Conservation (phyloP, 2,329 filamentous ascomycete genomes). For the Simplicillium aogashimaense region DNA sequence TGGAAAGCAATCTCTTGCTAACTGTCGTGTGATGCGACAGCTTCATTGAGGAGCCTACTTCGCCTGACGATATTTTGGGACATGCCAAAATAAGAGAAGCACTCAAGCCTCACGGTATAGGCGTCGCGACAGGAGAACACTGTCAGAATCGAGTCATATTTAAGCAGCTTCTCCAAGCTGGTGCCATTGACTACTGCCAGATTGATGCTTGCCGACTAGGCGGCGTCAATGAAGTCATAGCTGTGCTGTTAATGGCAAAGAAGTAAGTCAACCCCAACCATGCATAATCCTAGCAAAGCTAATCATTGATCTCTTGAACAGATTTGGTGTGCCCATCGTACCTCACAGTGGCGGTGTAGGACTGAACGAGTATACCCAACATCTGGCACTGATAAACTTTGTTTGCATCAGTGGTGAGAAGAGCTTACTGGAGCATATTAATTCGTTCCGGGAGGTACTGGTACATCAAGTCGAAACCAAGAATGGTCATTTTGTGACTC, state of each 20-base stretch:
- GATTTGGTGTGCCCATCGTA: slow-evolving; percentile 8
- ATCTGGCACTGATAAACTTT: slow-evolving; percentile 8
- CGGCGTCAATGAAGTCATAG: slow-evolving; percentile 41
- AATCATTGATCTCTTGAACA: neutral
- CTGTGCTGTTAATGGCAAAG: neutral
- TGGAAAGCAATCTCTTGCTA: neutral
- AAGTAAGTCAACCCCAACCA: neutral
- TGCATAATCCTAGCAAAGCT: neutral
- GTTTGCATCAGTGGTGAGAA: slow-evolving; percentile 8
- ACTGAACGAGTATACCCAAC: slow-evolving; percentile 10
- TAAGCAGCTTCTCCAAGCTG: slow-evolving; percentile 56
- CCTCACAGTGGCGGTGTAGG: slow-evolving; percentile 9
- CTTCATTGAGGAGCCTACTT: slow-evolving; percentile 44
- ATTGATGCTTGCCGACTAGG: slow-evolving; percentile 60
- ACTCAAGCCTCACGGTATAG: slow-evolving; percentile 47
- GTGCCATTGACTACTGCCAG: slow-evolving; percentile 56
- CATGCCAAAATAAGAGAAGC: slow-evolving; percentile 57
- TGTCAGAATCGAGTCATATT: slow-evolving; percentile 64
- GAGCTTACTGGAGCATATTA: slow-evolving; percentile 8
- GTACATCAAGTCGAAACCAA: slow-evolving; percentile 4
- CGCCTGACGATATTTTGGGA: slow-evolving; percentile 58
- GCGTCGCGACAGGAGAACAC: slow-evolving; percentile 63
- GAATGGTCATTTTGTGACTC: slow-evolving; percentile 8
- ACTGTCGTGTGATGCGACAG: neutral
- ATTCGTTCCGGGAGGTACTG: slow-evolving; percentile 6